Conservation (phyloP, 2,329 filamentous ascomycete genomes). For the Thielaviopsis punctulata region DNA sequence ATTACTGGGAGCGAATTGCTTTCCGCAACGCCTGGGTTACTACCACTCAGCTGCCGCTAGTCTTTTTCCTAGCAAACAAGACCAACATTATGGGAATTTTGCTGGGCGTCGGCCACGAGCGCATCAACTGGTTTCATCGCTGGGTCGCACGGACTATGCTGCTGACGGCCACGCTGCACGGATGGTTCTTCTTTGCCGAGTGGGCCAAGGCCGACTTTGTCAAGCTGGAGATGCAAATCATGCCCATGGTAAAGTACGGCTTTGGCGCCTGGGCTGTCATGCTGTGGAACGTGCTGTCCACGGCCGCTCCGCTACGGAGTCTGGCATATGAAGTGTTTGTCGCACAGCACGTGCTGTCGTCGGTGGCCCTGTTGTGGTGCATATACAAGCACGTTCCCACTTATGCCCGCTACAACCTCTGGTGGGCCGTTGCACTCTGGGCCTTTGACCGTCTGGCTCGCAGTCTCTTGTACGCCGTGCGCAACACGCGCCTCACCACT, state of each 20-base stretch:
- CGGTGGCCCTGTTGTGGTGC: conserved; percentile 43
- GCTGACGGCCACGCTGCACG: conserved; percentile 49
- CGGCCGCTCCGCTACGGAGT: conserved; percentile 45
- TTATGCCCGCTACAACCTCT: conserved; percentile 43
- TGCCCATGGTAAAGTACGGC: conserved; percentile 50
- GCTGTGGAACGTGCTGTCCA: conserved; percentile 47
- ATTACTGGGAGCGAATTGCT: conserved; percentile 47
- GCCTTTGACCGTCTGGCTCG: conserved; percentile 44
- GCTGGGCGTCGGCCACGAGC: conserved; percentile 47
- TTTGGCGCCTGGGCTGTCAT: conserved; percentile 49
- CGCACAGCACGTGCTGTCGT: conserved; percentile 46
- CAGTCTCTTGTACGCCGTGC: conserved; percentile 29
- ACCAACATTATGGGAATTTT: conserved; percentile 39
- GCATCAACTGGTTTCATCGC: conserved; percentile 56
- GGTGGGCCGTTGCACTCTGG: conserved; percentile 46
- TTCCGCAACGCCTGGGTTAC: conserved; percentile 53
- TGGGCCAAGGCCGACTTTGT: conserved; percentile 46
- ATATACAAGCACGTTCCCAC: conserved; percentile 45
- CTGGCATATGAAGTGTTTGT: conserved; percentile 54
- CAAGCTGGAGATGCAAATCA: conserved; percentile 37
- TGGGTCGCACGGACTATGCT: conserved; percentile 56
- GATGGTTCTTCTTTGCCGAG: conserved; percentile 49
- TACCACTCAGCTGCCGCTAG: conserved; percentile 44
- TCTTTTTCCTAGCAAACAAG: conserved; percentile 45
- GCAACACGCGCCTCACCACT: conserved; percentile 28